Conservation (phyloP, 345 rosid species). For the Murraya koenigii region DNA sequence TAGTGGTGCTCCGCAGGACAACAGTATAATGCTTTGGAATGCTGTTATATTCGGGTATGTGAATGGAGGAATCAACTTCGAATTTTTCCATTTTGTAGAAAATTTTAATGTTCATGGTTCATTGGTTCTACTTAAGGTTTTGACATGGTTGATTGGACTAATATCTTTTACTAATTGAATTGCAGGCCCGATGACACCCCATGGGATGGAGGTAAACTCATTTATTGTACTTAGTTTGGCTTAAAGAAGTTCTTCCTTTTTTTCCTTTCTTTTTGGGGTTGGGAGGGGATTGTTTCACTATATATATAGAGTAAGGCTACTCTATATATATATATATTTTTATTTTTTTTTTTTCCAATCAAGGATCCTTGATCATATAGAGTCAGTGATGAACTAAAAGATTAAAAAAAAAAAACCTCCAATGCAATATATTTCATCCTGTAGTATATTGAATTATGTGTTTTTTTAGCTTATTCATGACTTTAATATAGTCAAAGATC, state of each 20-base stretch:
- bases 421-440: too few relatives aligned
- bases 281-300: background rate
- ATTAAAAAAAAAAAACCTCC: too few relatives aligned
- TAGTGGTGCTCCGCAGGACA: constrained; percentile 73
- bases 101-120: background rate
- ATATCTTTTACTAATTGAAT: constrained; percentile 14
- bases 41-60: constrained; percentile 72
- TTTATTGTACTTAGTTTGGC: background rate
- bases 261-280: background rate
- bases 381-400: too few relatives aligned
- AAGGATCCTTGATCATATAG: too few relatives aligned
- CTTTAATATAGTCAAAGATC: too few relatives aligned
- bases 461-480: too few relatives aligned
- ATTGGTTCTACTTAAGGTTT: background rate
- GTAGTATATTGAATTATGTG: too few relatives aligned
- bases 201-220: constrained; percentile 66
- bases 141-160: background rate
- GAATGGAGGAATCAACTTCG: background rate
- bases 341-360: too few relatives aligned
- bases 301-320: too few relatives aligned
- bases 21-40: constrained; percentile 69
- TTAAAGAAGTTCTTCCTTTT: background rate
- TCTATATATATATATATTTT: too few relatives aligned
- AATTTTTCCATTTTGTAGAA: background rate
- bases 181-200: constrained; percentile 73